phyloP scores from a whole-genome alignment of 495 filamentous ascomycete species.

The Penicillium parvum region DNA sequence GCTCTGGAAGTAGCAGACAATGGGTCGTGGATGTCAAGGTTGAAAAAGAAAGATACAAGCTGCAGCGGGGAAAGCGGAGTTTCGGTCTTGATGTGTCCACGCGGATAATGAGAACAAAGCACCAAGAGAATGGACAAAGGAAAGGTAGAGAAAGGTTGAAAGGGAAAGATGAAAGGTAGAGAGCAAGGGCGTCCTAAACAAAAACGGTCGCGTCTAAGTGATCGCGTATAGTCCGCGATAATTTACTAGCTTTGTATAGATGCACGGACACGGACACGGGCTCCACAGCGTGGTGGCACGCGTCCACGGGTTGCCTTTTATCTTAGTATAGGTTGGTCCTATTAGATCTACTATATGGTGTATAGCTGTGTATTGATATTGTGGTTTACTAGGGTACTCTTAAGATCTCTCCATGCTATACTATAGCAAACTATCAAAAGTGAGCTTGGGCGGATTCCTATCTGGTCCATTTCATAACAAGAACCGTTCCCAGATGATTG shows the following conservation, averaged over 20 bases:
- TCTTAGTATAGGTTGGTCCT: no score
- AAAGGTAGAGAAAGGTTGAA: conserved; percentile 3
- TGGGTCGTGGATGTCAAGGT: neutral
- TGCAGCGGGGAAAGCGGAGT: conserved; percentile 10
- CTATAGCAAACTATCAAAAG: no score
- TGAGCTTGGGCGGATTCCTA: no score
- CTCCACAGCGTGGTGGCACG: conserved; percentile 27
- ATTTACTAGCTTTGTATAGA: conserved; percentile 29
- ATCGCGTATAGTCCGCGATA: conserved; percentile 27
- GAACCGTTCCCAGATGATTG: no score
- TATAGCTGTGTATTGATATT: no score
- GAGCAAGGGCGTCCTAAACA: neutral
- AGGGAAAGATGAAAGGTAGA: neutral
- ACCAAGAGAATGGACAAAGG: neutral
- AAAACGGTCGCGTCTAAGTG: conserved; percentile 30
- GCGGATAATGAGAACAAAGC: neutral
- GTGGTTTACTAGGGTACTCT: no score
- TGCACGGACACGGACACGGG: conserved; percentile 22
- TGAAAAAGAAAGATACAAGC: conserved; percentile 5
- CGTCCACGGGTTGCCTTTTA: conserved; percentile 15
- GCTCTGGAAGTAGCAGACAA: neutral
- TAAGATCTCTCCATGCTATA: no score
- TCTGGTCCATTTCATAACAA: no score
- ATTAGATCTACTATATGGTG: no score
- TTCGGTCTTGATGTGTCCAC: conserved; percentile 2